Evolutionary conservation across 805 yeast genomes (phyloP).

Genomic region (Kodamaea hsintzibuensis): DNA sequence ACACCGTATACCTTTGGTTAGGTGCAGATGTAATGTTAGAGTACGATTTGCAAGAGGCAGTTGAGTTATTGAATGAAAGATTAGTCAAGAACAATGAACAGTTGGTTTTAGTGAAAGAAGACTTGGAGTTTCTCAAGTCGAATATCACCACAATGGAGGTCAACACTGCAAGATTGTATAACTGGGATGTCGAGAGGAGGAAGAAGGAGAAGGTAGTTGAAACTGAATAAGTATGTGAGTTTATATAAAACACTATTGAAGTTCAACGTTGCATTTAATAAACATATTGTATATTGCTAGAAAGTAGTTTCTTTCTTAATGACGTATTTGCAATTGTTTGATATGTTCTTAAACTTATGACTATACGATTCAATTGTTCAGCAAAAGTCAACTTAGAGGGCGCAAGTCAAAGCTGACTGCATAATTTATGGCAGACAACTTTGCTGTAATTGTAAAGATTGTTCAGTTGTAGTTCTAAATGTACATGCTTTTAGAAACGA

Average conservation of each 20-base stretch:
- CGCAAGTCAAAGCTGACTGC: too few relatives aligned
- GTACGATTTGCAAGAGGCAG: conserved; percentile 87
- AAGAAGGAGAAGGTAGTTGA: conserved; percentile 31
- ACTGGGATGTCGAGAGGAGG: conserved; percentile 84
- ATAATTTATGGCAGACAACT: too few relatives aligned
- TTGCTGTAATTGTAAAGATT: too few relatives aligned
- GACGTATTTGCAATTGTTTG: too few relatives aligned
- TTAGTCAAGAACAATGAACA: conserved; percentile 62
- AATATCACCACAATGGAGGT: conserved; percentile 98
- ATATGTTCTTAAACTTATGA: too few relatives aligned
- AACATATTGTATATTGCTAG: neutral
- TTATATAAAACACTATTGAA: neutral
- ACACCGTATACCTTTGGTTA: conserved; percentile 83
- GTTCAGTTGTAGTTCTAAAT: too few relatives aligned
- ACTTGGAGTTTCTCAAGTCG: conserved; percentile 78
- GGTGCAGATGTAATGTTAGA: conserved; percentile 98
- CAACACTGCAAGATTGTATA: conserved; percentile 88
- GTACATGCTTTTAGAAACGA: too few relatives aligned
- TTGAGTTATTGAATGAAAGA: conserved; percentile 62
- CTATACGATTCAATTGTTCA: too few relatives aligned
- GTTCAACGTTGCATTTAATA: neutral
- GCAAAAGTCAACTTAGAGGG: too few relatives aligned
- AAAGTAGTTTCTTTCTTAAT: too few relatives aligned
- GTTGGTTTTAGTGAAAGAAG: conserved; percentile 69
- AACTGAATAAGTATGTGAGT: neutral